These are phyloP conservation scores for Diddensiella caesifluorescens DNA, from an alignment of 805 yeast genomes.

Conservation along the genomic window DNA sequence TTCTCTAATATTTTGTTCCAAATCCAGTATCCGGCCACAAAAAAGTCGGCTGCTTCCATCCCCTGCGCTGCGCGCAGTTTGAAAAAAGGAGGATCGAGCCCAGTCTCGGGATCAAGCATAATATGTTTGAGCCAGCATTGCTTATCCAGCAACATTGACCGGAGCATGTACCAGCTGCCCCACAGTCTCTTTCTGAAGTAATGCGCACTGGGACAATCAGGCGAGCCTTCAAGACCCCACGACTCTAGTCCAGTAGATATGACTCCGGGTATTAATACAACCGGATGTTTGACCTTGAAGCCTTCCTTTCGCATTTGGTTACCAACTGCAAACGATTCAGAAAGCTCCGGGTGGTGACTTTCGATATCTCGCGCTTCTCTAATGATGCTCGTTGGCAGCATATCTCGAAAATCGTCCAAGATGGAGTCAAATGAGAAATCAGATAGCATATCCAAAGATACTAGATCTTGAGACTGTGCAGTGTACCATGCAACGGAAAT, in stretches of 20 bases:
- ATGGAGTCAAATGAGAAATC: slow-evolving; percentile 52
- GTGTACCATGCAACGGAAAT: slow-evolving; percentile 57
- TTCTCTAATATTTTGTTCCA: slow-evolving; percentile 97
- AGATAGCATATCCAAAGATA: slow-evolving; percentile 43
- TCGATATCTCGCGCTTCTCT: slow-evolving; percentile 55
- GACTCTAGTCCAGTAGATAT: slow-evolving; percentile 91
- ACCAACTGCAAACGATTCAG: slow-evolving; percentile 89
- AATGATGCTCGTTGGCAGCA: slow-evolving; percentile 69
- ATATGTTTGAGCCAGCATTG: slow-evolving; percentile 90
- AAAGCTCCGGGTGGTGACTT: slow-evolving; percentile 37
- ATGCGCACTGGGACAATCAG: slow-evolving; percentile 73
- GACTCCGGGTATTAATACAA: slow-evolving; percentile 93
- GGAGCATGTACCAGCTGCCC: slow-evolving; percentile 95
- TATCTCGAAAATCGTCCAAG: slow-evolving; percentile 57
- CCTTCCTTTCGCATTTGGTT: slow-evolving; percentile 50
- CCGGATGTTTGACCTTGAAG: slow-evolving; percentile 61
- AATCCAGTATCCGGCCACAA: slow-evolving; percentile 97
- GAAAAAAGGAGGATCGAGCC: slow-evolving; percentile 83
- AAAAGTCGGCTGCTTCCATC: slow-evolving; percentile 93
- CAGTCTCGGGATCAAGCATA: slow-evolving; percentile 84
- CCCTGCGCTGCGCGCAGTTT: slow-evolving; percentile 90
- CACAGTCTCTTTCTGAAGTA: slow-evolving; percentile 90
- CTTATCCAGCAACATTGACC: slow-evolving; percentile 88
- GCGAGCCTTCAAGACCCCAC: slow-evolving; percentile 76
- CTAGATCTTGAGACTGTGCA: slow-evolving; percentile 42